Evolutionary conservation across 305 asterid genomes (phyloP), one percentile per base, ranked within the genome.

Genomic region (Fraxinus greggii): DNA sequence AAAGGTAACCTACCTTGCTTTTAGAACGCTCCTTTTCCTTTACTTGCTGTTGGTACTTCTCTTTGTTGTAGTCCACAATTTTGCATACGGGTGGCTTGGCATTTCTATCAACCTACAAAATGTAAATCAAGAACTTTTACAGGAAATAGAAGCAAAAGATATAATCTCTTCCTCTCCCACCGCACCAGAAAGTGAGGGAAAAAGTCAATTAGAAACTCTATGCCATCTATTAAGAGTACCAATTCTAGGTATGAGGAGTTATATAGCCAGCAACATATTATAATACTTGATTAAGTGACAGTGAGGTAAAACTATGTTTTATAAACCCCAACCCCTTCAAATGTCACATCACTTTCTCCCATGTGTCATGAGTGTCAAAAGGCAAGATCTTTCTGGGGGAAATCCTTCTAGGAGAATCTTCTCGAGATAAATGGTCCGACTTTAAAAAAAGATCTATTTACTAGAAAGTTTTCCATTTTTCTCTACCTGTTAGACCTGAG

Each of bases 41-140:
- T 56, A 89, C 6, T 73, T 89, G 91, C 77, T 86, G 88, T 76
- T 88, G 59, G 83, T 91, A 91, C 85, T 86, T 93, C 24, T 93
- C 95, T 84, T 80, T 92, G 78, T 88, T 78, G 88, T 85, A 91
- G 89, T 95, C 94, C 87, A 85, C 86, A 69, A 95, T 80, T 88
- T 94, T 93, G 93, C 97, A 94, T 76, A 92, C 98, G 61, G 99
- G 98, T 80, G 97, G 97, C 48, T 84, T 82, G 54, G 86, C 87
- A 63, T 78, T 67, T 82, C 84, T 86, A 81, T 90, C 90, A 86
- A 93, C 98, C 98, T 95, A 88, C 85, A 86, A 65, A 76, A 40
- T 63, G 31, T 73, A 76, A 80, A 72, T 83, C 35, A 80, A 33
- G 36, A 83, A 78, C 48, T 72, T 77, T 76, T 59, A 51, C 45